Base-by-base conservation (phyloP, 805 yeast species). In the Saturnispora sekii region DNA sequence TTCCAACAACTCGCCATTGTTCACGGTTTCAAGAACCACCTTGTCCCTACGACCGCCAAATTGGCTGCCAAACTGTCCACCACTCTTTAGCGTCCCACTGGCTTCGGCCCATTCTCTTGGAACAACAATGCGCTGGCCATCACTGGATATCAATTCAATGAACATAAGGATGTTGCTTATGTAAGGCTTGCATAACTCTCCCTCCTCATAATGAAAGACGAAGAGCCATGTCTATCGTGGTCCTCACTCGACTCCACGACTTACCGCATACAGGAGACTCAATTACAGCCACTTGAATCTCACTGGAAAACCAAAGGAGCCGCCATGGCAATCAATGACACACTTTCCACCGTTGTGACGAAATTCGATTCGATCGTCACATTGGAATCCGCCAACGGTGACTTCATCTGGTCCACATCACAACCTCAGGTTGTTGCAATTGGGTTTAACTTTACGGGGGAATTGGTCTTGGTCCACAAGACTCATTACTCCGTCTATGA, bases 71-170 rank as follows among this genome's bases (percentile, higher is more conserved):
- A 88, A 76, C 49, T 81, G 86, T 54, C 69, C 69, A 8, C 81
- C 57, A 17, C 60, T 66, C 35, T 68, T 65, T 38, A 83, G 62
- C 0, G 85, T 79, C 0, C 82, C 80, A 7, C 86, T 77, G 2
- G 86, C 76, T 60, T 71, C 64, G 0, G 96, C 96, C 0, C 88
- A 89, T 21, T 84, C 89, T 45, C 77, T 73, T 12, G 78, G 59
- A 2, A 89, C 65, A 16, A 77, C 67, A 55, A 75, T 82, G 48
- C 70, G 74, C 55, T 72, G 76, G 5, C 80, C 79, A 54, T 88
- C 96, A 8, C 79, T 71, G 1, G 96, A 84, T 1, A 84, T 73
- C 26, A 21, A 21, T 21, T 21, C 26, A 21, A 21, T 21, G 26
- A 21, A 21, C 26, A 21, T 21, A 21, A 21, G 7, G 26, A 21